Evolutionary conservation across 148 eudicot species (phyloP).

Genomic region (Hydrangea macrophylla): DNA sequence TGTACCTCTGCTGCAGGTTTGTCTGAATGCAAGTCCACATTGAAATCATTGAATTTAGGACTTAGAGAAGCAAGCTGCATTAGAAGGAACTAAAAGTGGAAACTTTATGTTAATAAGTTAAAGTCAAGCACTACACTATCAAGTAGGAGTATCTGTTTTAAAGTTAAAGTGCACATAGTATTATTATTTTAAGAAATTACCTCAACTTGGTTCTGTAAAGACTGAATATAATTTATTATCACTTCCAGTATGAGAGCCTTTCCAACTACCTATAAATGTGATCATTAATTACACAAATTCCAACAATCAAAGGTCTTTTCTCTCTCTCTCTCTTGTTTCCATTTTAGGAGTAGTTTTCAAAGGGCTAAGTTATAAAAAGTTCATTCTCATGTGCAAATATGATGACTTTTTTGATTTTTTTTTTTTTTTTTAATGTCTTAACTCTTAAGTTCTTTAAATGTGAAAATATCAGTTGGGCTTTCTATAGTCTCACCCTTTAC

Average conservation of each 20-base stretch:
- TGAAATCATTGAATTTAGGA: background rate
- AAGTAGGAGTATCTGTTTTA: background rate
- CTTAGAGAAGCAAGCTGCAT: background rate
- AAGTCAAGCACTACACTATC: background rate
- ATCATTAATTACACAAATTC: background rate
- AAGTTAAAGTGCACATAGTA: too few relatives aligned
- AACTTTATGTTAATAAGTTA: background rate
- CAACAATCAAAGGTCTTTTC: background rate
- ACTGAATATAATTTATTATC: background rate
- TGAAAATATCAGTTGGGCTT: too few relatives aligned
- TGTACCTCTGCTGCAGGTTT: slow-evolving; percentile 1
- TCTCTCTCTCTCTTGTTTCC: too few relatives aligned
- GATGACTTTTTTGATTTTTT: too few relatives aligned
- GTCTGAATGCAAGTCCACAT: too few relatives aligned
- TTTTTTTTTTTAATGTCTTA: too few relatives aligned
- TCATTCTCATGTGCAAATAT: too few relatives aligned
- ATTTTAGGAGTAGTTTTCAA: too few relatives aligned
- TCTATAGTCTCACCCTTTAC: too few relatives aligned
- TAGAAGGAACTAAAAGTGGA: background rate
- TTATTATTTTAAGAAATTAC: background rate
- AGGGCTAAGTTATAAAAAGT: too few relatives aligned
- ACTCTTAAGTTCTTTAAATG: too few relatives aligned
- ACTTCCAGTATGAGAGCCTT: slow-evolving; percentile 8
- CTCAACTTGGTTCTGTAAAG: slow-evolving; percentile 6
- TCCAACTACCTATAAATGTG: background rate